A percentile compares a stretch with the other conserved stretches of the same genome.
These are phyloP conservation scores for Bondarzewia mesenterica DNA, from an alignment of 1,284 basidiomycete species.

Conservation along the genomic window DNA sequence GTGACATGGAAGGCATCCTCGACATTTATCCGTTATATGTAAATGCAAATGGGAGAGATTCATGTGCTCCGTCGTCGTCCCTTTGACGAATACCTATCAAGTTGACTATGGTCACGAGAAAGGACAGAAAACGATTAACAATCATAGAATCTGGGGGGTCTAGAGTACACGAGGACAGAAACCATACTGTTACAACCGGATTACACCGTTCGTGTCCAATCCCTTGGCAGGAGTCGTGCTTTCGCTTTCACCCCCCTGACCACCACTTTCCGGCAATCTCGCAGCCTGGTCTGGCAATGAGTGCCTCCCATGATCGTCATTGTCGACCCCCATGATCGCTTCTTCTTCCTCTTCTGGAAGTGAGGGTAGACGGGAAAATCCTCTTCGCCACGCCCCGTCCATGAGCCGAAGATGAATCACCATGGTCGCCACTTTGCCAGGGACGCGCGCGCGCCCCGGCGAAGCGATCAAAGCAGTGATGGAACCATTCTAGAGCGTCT, in stretches of 20 bases:
- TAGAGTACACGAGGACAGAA: background rate
- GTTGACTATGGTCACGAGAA: too few relatives aligned
- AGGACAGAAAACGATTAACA: too few relatives aligned
- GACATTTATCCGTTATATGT: too few relatives aligned
- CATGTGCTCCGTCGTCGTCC: too few relatives aligned
- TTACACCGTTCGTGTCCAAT: slow-evolving; percentile 23
- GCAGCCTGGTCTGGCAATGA: slow-evolving; percentile 2
- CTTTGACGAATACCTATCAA: too few relatives aligned
- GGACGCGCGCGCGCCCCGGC: slow-evolving; percentile 5
- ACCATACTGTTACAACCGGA: slow-evolving; percentile 18
- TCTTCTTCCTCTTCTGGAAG: slow-evolving; percentile 23
- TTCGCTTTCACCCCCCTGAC: background rate
- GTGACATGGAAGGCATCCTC: too few relatives aligned
- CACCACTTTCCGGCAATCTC: slow-evolving; percentile 10
- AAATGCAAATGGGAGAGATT: too few relatives aligned
- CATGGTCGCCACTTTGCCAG: background rate
- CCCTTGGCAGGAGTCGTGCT: slow-evolving; percentile 14
- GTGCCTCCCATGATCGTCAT: background rate
- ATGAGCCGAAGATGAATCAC: slow-evolving; percentile 11
- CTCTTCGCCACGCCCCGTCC: slow-evolving; percentile 14
- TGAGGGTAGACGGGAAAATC: slow-evolving; percentile 21
- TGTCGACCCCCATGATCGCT: slow-evolving; percentile 9
- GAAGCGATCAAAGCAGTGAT: slow-evolving; percentile 18
- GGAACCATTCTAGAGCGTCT: slow-evolving; percentile 21
- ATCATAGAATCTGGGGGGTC: too few relatives aligned